phyloP scores from a whole-genome alignment of 352 stramenopile genomes.

The Halophytophthora batemanensis region DNA sequence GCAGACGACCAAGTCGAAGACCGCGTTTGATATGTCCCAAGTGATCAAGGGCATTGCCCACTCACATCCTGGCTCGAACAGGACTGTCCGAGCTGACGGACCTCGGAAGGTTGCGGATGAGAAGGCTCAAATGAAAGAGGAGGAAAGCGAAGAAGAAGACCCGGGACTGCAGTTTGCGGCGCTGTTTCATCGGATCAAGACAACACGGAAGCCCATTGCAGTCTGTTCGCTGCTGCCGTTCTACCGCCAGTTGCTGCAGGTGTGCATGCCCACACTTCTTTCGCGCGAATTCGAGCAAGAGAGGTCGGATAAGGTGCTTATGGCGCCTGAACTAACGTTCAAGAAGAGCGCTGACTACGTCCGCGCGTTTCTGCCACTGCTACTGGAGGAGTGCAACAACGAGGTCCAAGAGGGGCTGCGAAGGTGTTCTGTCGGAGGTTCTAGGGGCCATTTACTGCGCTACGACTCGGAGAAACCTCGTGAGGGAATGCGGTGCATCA shows the following conservation, averaged over 20 bases:
- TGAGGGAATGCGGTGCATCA: constrained; percentile 82
- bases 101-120: constrained; percentile 6
- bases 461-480: constrained; percentile 80
- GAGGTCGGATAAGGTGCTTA: constrained; percentile 46
- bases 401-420: constrained; percentile 72
- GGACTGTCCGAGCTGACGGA: constrained; percentile 11
- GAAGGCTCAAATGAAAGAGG: constrained; percentile 6
- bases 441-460: constrained; percentile 57
- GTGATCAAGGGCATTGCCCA: constrained; percentile 61
- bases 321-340: constrained; percentile 56
- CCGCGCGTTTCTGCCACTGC: constrained; percentile 69
- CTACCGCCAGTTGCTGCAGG: constrained; percentile 76
- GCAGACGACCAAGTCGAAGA: constrained; percentile 29
- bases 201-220: constrained; percentile 68
- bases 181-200: constrained; percentile 82
- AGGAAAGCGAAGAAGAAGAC: constrained; percentile 54
- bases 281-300: constrained; percentile 62
- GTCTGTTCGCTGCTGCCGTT: constrained; percentile 76
- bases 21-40: constrained; percentile 59
- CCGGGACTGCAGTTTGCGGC: constrained; percentile 48
- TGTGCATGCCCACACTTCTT: constrained; percentile 72
- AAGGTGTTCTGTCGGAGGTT: constrained; percentile 33
- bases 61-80: constrained; percentile 35
- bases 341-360: constrained; percentile 71
- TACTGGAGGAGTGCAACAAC: constrained; percentile 83